Percentiles rank a stretch among this genome's conserved stretches.
Conservation (phyloP, 768 basidiomycete species). For the Stropharia rugosoannulata region DNA sequence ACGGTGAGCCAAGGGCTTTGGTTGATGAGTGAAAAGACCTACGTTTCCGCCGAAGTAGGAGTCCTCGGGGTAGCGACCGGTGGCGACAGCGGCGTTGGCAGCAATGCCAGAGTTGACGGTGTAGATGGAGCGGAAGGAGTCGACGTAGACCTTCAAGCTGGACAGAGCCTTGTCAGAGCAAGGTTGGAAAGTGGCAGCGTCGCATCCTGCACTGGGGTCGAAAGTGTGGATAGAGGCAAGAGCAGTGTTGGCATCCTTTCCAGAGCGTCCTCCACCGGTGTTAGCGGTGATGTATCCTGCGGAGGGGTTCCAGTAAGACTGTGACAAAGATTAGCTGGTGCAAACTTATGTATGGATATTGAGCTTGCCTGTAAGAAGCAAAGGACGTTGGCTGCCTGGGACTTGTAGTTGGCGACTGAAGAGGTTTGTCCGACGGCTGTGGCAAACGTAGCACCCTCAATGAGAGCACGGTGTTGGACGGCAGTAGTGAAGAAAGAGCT, state of each 20-base stretch:
- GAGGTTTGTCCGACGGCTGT: slow-evolving; percentile 48
- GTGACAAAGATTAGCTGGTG: not conserved
- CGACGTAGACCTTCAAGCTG: slow-evolving; percentile 60
- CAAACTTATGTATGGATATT: not conserved
- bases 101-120: slow-evolving; percentile 58
- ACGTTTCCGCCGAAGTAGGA: slow-evolving; percentile 66
- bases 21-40: slow-evolving; percentile 15
- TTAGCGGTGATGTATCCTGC: slow-evolving; percentile 66
- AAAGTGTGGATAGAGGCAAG: slow-evolving; percentile 73
- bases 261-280: slow-evolving; percentile 65
- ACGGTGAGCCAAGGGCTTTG: not conserved
- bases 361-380: slow-evolving; percentile 49
- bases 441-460: slow-evolving; percentile 62
- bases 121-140: slow-evolving; percentile 68
- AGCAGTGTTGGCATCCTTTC: slow-evolving; percentile 69
- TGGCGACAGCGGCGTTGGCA: slow-evolving; percentile 54
- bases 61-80: slow-evolving; percentile 74
- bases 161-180: slow-evolving; percentile 76
- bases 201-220: slow-evolving; percentile 67
- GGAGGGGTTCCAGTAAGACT: slow-evolving; percentile 55
- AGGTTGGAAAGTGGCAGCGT: slow-evolving; percentile 70
- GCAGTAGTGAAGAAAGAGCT: slow-evolving; percentile 79
- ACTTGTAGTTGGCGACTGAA: slow-evolving; percentile 40
- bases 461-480: slow-evolving; percentile 69
- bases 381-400: slow-evolving; percentile 59